Evolutionary conservation across 129 eudicot genomes (phyloP), one percentile per base, ranked within the genome.

Genomic region (Artemisia annua): DNA sequence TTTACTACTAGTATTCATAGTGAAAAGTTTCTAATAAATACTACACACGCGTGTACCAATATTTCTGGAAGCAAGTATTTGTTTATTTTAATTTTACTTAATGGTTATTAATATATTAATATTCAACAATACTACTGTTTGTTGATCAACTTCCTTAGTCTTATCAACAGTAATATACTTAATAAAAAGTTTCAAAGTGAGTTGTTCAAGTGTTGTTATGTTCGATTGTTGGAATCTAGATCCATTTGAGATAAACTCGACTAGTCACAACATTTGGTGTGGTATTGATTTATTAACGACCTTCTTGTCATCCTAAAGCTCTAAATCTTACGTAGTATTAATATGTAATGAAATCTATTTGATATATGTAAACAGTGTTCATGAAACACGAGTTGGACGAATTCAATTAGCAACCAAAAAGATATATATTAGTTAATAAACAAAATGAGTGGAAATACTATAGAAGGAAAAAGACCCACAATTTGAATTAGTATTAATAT

Each of bases 381-480:
- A 39, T 39, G 46, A 39, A 39, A 39, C 46, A 39, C 7, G 46
- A 39, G 46, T 39, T 39, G 46, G 46, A 52, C 71, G 66, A 74
- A 68, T 69, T 80, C 58, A 70, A 70, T 66, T 58, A 74, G 73
- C 83, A 75, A 80, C 32, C 65, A 71, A 32, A 15, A 79, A 54
- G 20, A 30, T 26, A 66, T 13, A 48, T 32, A 79, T 72, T n/a
- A 35, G 13, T 74, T 58, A 39, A 52, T 63, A 13, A 2, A 17
- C 61, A 28, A 78, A 58, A 53, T 15, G 56, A 53, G 63, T 43
- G 75, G 78, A 63, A 69, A 74, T 62, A 74, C 83, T 74, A 75
- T 74, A 32, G 79, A 74, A 52, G 83, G 83, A 85, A 78, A 81
- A 78, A 69, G 88, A 84, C 85, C 71, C 62, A 50, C 69, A 48